A percentile compares a stretch with the other conserved stretches of the same genome.
Evolutionary conservation across 2,329 filamentous ascomycete genomes (phyloP).

Genomic region (Pestalotiopsis fici): DNA sequence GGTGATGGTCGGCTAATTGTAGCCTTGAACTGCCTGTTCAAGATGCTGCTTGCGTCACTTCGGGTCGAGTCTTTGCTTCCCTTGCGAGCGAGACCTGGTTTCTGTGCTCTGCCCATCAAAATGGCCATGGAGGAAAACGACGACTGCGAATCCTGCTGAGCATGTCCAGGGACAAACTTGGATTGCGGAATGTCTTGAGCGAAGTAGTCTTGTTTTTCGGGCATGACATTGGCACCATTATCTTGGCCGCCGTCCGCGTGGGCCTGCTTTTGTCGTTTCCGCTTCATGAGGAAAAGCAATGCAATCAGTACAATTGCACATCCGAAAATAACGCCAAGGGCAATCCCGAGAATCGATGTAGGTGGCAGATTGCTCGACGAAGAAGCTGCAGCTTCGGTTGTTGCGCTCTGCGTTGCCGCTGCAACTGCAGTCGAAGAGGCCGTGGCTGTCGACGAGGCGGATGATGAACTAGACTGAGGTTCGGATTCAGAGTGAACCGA

Average conservation of each 20-base stretch:
- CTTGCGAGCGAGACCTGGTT: slow-evolving; percentile 46
- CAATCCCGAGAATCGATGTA: slow-evolving; percentile 75
- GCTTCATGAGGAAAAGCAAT: slow-evolving; percentile 69
- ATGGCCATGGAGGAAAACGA: slow-evolving; percentile 68
- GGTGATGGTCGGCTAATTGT: slow-evolving; percentile 59
- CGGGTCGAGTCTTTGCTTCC: slow-evolving; percentile 58
- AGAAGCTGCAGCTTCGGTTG: slow-evolving; percentile 20
- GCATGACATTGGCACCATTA: slow-evolving; percentile 39
- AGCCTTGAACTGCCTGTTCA: slow-evolving; percentile 64
- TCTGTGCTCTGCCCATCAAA: slow-evolving; percentile 61
- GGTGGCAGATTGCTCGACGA: slow-evolving; percentile 34
- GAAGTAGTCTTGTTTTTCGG: slow-evolving; percentile 61
- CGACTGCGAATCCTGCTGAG: slow-evolving; percentile 51
- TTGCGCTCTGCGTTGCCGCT: slow-evolving; percentile 17
- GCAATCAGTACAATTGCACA: slow-evolving; percentile 70
- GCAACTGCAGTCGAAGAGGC: slow-evolving; percentile 10
- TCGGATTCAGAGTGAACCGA: slow-evolving; percentile 20
- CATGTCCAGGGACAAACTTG: slow-evolving; percentile 52
- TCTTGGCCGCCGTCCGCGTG: slow-evolving; percentile 44
- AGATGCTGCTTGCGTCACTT: slow-evolving; percentile 53
- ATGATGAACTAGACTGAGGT: slow-evolving; percentile 21
- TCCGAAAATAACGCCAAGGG: slow-evolving; percentile 79
- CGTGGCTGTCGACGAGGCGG: slow-evolving; percentile 25
- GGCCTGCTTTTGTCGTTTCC: slow-evolving; percentile 57
- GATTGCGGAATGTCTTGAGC: slow-evolving; percentile 43